Conservation (phyloP, 768 basidiomycete genomes). For the Boletus pseudopeckii region DNA sequence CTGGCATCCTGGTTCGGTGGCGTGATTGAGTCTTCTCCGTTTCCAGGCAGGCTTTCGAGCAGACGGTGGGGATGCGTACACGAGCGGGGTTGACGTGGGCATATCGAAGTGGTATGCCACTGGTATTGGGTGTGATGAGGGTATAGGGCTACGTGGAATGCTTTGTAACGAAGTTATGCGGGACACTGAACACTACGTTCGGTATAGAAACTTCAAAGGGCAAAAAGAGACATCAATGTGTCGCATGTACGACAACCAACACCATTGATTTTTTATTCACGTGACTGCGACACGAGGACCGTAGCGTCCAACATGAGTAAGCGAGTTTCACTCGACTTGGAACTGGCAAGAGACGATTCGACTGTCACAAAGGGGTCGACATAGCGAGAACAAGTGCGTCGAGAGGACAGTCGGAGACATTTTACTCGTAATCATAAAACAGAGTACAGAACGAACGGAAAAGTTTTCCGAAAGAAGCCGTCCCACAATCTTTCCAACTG, state of each 20-base stretch:
- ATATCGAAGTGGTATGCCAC: conserved; percentile 18
- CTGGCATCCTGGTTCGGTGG: conserved; percentile 13
- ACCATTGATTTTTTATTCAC: conserved; percentile 26
- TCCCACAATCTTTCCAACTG: background rate
- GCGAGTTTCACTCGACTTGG: too few relatives aligned
- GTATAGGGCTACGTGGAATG: background rate
- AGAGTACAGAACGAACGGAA: background rate
- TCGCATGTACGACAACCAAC: background rate
- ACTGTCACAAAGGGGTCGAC: background rate
- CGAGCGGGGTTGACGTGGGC: conserved; percentile 14
- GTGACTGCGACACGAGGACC: conserved; percentile 25
- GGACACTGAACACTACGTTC: background rate
- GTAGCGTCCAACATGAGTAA: background rate
- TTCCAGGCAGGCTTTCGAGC: conserved; percentile 21
- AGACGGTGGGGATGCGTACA: conserved; percentile 6
- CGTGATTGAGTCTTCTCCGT: conserved; percentile 25
- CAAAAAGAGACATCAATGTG: background rate
- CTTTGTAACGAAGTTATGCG: background rate
- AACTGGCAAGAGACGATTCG: too few relatives aligned
- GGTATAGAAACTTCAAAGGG: background rate
- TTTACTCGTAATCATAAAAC: background rate
- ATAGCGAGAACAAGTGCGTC: background rate
- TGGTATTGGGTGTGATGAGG: background rate
- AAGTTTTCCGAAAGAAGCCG: background rate
- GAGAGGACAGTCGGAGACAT: background rate